Evolutionary conservation across 495 filamentous ascomycete species (phyloP).

Genomic region (Pyrenopolyporus hunteri): DNA sequence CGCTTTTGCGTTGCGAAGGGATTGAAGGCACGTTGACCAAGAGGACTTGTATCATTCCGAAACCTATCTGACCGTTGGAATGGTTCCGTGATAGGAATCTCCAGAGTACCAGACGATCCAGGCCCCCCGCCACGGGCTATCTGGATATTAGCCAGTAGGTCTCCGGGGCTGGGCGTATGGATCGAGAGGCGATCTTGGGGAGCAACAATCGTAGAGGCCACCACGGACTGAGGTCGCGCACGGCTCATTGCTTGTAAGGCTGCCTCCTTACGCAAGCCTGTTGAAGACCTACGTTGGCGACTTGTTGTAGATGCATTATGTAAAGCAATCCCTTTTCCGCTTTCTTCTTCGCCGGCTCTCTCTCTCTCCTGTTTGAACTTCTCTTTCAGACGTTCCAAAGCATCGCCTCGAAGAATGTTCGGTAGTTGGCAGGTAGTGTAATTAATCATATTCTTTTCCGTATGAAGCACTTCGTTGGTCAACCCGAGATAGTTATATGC

Average conservation of each 20-base stretch:
- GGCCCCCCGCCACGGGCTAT: slow-evolving; percentile 63
- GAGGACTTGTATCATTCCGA: slow-evolving; percentile 54
- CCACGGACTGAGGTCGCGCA: slow-evolving; percentile 44
- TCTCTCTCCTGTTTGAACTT: slow-evolving; percentile 90
- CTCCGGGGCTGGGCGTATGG: slow-evolving; percentile 69
- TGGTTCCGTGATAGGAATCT: slow-evolving; percentile 48
- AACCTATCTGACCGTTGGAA: slow-evolving; percentile 39
- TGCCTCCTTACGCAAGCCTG: slow-evolving; percentile 79
- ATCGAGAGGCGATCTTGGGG: slow-evolving; percentile 45
- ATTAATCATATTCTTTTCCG: slow-evolving; percentile 88
- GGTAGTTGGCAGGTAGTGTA: slow-evolving; percentile 92
- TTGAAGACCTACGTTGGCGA: slow-evolving; percentile 73
- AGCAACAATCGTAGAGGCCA: slow-evolving; percentile 39
- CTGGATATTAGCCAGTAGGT: slow-evolving; percentile 81
- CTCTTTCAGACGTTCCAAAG: slow-evolving; percentile 85
- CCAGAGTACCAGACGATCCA: slow-evolving; percentile 39
- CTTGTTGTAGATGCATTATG: slow-evolving; percentile 72
- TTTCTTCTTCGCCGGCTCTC: slow-evolving; percentile 80
- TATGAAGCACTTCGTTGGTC: slow-evolving; percentile 86
- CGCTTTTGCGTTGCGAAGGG: slow-evolving; percentile 65
- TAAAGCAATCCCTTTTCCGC: slow-evolving; percentile 91
- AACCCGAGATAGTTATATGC: slow-evolving; percentile 93
- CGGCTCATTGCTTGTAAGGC: slow-evolving; percentile 68
- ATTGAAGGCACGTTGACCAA: slow-evolving; percentile 63
- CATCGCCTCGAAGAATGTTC: slow-evolving; percentile 84